Evolutionary conservation across 179 eudicot genomes (phyloP).

Genomic region (Silene noctiflora): DNA sequence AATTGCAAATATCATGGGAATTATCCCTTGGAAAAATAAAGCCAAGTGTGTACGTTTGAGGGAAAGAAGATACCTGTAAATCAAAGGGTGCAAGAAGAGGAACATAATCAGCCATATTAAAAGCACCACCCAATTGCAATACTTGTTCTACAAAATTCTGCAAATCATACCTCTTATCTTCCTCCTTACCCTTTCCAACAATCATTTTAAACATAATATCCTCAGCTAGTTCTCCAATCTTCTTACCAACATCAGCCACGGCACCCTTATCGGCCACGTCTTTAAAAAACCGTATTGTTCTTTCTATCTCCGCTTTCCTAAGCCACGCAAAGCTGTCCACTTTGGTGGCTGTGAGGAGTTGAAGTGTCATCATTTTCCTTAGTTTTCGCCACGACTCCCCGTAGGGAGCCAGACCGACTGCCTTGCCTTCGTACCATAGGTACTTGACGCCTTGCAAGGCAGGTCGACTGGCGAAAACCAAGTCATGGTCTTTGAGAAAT

Average conservation of each 20-base stretch:
- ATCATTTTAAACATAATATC: constrained; percentile 62
- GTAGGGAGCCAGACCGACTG: constrained; percentile 54
- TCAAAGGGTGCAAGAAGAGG: constrained; percentile 51
- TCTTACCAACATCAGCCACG: constrained; percentile 33
- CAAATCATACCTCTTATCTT: constrained; percentile 27
- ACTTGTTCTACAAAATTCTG: constrained; percentile 45
- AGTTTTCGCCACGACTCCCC: constrained; percentile 64
- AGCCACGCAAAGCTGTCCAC: constrained; percentile 50
- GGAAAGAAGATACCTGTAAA: constrained; percentile 33
- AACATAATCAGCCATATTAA: constrained; percentile 52
- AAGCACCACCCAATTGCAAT: constrained; percentile 49
- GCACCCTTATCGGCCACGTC: constrained; percentile 14
- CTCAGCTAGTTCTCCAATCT: constrained; percentile 40
- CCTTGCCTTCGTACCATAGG: constrained; percentile 48
- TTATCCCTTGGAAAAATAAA: too few relatives aligned
- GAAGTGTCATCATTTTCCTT: constrained; percentile 47
- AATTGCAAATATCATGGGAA: too few relatives aligned
- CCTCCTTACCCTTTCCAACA: constrained; percentile 49
- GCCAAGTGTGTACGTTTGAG: too few relatives aligned
- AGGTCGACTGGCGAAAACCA: constrained; percentile 46
- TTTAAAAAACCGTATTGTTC: constrained; percentile 23
- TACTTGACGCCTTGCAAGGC: constrained; percentile 40
- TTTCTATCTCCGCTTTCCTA: constrained; percentile 39
- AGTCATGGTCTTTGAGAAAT: constrained; percentile 38
- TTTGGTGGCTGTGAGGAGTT: constrained; percentile 43